Conservation (phyloP, 2,329 filamentous ascomycete species). For the Lasiodiplodia sp. region DNA sequence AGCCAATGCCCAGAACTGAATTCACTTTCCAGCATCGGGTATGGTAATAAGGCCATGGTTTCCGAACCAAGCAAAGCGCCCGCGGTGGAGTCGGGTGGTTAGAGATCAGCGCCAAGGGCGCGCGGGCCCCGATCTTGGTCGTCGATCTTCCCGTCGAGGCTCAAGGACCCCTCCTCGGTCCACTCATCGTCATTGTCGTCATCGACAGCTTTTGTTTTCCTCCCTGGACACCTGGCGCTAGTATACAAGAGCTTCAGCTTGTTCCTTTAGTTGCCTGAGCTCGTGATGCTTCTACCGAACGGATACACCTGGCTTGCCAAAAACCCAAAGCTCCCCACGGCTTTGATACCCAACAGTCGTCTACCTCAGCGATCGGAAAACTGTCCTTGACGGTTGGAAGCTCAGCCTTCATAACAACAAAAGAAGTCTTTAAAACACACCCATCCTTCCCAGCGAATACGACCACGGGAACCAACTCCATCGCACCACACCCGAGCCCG, state of each 20-base stretch:
- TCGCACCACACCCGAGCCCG: too few species aligned
- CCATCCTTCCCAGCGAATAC: too few species aligned
- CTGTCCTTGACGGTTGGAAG: too few species aligned
- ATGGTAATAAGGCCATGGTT: not conserved
- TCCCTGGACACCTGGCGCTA: not conserved
- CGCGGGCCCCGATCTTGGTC: slow-evolving; percentile 24
- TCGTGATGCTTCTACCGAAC: not conserved
- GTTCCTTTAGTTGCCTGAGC: not conserved
- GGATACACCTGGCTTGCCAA: too few species aligned
- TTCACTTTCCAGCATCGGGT: not conserved
- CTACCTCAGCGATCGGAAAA: not conserved
- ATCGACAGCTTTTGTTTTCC: not conserved
- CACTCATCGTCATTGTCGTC: slow-evolving; percentile 13
- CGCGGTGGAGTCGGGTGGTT: not conserved
- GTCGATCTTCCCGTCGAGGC: slow-evolving; percentile 19
- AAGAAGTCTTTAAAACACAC: too few species aligned
- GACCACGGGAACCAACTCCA: too few species aligned
- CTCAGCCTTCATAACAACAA: too few species aligned
- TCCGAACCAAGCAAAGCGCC: slow-evolving; percentile 8
- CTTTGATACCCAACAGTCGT: not conserved
- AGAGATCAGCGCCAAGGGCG: slow-evolving; percentile 1
- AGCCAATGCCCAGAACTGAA: too few species aligned
- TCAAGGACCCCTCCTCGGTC: not conserved
- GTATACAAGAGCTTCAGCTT: not conserved
- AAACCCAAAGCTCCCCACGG: not conserved